phyloP scores from a whole-genome alignment of 202 grass and related monocot species.

The Schoenoplectus triqueter region DNA sequence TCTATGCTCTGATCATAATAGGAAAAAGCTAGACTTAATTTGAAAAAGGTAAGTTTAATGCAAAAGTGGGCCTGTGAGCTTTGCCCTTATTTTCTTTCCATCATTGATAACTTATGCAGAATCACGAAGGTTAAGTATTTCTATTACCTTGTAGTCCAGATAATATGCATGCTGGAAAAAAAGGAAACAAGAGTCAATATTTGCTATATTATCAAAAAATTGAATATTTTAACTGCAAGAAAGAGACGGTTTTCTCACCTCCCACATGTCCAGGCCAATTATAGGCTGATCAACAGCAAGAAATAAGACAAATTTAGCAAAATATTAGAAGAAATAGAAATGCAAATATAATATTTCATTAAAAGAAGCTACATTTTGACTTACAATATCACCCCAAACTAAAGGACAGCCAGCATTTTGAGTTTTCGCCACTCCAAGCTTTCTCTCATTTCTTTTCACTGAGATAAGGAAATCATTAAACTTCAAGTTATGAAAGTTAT shows the following conservation, averaged over 20 bases:
- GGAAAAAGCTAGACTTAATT: neutral
- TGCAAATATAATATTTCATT: neutral
- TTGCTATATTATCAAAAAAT: conserved; percentile 11
- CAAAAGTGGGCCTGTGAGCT: neutral
- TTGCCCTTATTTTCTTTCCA: conserved; percentile 9
- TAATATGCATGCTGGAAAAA: conserved; percentile 88
- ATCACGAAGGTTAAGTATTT: neutral
- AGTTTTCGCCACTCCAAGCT: conserved; percentile 66
- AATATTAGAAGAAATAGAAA: conserved; percentile 31
- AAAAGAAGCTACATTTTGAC: conserved; percentile 42
- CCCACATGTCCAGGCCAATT: conserved; percentile 90
- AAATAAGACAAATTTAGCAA: conserved; percentile 39
- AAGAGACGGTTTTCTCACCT: conserved; percentile 58
- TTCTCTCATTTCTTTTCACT: conserved; percentile 75
- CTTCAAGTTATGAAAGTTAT: neutral
- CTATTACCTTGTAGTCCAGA: conserved; percentile 83
- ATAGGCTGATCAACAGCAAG: conserved; percentile 68
- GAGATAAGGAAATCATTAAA: conserved; percentile 39
- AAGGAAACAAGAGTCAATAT: conserved; percentile 43
- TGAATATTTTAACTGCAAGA: conserved; percentile 29
- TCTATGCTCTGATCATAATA: neutral
- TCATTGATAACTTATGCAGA: conserved; percentile 16
- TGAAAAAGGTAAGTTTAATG: neutral
- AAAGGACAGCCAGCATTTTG: conserved; percentile 84
- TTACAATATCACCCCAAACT: conserved; percentile 86